phyloP scores from a whole-genome alignment of 306 rosid species.

The Medicago arabica region DNA sequence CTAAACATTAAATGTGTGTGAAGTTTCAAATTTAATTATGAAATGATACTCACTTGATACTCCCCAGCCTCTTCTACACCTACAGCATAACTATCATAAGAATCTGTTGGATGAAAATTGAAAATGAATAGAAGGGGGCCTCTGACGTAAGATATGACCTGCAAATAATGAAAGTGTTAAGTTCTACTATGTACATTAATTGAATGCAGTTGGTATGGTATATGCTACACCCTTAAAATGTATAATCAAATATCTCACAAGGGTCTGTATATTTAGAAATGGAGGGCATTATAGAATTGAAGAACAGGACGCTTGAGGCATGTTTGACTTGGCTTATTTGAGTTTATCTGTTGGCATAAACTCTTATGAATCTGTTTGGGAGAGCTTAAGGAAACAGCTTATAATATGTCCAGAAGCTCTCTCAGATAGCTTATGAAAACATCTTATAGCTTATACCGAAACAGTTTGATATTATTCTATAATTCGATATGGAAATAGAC shows the following conservation, averaged over 20 bases:
- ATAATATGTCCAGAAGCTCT: background rate
- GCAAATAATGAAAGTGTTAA: conserved; percentile 49
- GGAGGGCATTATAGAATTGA: conserved; percentile 24
- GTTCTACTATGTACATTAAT: too few relatives aligned
- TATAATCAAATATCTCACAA: background rate
- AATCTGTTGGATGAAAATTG: conserved; percentile 89
- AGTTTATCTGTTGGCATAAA: background rate
- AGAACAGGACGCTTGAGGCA: background rate
- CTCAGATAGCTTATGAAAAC: too few relatives aligned
- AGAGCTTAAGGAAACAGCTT: background rate
- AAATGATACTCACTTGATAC: conserved; percentile 67
- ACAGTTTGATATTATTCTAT: background rate
- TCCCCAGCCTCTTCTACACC: conserved; percentile 99
- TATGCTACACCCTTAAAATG: background rate
- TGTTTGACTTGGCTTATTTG: background rate
- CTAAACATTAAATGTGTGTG: background rate
- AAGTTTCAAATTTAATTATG: conserved; percentile 10
- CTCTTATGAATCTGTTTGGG: too few relatives aligned
- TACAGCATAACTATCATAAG: conserved; percentile 64
- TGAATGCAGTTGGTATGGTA: too few relatives aligned
- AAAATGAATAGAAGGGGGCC: conserved; percentile 88
- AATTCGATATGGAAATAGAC: background rate
- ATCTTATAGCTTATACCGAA: background rate
- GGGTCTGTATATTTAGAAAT: conserved; percentile 4
- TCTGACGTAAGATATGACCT: conserved; percentile 89